These are phyloP conservation scores for Ceratobasidium sp. DNA, from an alignment of 1,284 basidiomycete genomes.

Conservation along the genomic window DNA sequence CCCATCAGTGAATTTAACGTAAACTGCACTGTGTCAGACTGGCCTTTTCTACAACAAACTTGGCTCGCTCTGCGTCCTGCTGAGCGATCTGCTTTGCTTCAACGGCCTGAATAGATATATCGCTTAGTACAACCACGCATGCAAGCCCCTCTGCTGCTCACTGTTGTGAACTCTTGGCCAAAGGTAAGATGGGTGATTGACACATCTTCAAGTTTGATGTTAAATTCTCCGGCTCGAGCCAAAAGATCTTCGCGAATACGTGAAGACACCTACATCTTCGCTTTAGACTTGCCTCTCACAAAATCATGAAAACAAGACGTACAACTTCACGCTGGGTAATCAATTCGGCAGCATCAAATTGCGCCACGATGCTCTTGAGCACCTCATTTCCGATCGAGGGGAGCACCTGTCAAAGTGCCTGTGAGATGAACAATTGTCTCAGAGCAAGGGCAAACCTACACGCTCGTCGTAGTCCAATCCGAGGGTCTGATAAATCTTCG, in stretches of 20 bases:
- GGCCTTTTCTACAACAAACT: constrained; percentile 98
- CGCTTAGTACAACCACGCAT: constrained; percentile 22
- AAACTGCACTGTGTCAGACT: constrained; percentile 41
- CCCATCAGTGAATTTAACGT: neutral
- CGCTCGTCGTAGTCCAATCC: constrained; percentile 98
- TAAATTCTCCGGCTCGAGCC: constrained; percentile 94
- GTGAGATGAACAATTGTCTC: neutral
- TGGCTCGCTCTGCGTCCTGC: constrained; percentile 97
- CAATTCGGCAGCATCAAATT: constrained; percentile 98
- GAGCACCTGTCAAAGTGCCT: constrained; percentile 49
- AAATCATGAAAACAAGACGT: constrained; percentile 47
- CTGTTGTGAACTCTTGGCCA: constrained; percentile 36
- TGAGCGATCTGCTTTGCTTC: constrained; percentile 98
- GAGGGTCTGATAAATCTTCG: constrained; percentile 94
- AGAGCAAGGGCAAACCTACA: constrained; percentile 55
- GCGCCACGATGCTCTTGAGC: constrained; percentile 95
- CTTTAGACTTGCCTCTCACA: constrained; percentile 8
- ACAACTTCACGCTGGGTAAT: constrained; percentile 89
- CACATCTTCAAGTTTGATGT: constrained; percentile 95
- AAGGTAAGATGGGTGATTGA: constrained; percentile 87
- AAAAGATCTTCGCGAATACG: constrained; percentile 92
- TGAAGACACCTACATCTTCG: constrained; percentile 74
- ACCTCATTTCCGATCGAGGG: constrained; percentile 98
- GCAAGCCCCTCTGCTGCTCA: constrained; percentile 12
- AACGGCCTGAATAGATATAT: constrained; percentile 68